Evolutionary conservation across 78 protist species (phyloP).

Genomic region (Dictyostelium intermedium): DNA sequence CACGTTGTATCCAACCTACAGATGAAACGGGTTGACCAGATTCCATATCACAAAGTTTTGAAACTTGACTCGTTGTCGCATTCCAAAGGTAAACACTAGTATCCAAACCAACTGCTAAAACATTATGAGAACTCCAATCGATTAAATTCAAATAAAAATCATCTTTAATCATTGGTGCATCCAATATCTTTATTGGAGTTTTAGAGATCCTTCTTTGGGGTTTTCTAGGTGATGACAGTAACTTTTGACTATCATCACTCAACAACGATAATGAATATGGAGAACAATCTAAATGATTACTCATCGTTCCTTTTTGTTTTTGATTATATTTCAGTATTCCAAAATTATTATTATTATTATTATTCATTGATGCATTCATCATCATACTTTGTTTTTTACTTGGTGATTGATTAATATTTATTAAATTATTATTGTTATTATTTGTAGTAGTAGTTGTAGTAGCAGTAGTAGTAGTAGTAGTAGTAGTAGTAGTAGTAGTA

Average conservation of each 20-base stretch:
- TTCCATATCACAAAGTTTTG: constrained; percentile 45
- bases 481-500: neutral
- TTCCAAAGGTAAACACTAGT: constrained; percentile 95
- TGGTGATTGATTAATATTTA: neutral
- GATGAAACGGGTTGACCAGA: constrained; percentile 28
- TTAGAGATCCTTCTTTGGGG: constrained; percentile 46
- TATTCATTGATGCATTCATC: neutral
- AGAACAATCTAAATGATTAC: neutral
- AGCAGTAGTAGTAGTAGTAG: no score
- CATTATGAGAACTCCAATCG: constrained; percentile 95
- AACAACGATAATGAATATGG: constrained; percentile 55
- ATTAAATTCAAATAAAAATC: constrained; percentile 97
- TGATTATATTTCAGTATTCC: neutral
- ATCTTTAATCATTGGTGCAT: constrained; percentile 85
- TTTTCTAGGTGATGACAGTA: constrained; percentile 67
- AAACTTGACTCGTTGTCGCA: constrained; percentile 88
- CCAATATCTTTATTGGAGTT: constrained; percentile 67
- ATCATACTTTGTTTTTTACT: neutral
- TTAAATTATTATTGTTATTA: neutral
- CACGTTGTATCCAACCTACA: constrained; percentile 64
- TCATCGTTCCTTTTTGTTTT: neutral
- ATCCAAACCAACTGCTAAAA: constrained; percentile 95
- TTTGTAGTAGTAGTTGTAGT: no score
- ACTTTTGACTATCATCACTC: constrained; percentile 30
- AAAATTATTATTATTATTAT: neutral